These are phyloP conservation scores for Pluteus cervinus DNA, from an alignment of 768 basidiomycete species.

Conservation along the genomic window DNA sequence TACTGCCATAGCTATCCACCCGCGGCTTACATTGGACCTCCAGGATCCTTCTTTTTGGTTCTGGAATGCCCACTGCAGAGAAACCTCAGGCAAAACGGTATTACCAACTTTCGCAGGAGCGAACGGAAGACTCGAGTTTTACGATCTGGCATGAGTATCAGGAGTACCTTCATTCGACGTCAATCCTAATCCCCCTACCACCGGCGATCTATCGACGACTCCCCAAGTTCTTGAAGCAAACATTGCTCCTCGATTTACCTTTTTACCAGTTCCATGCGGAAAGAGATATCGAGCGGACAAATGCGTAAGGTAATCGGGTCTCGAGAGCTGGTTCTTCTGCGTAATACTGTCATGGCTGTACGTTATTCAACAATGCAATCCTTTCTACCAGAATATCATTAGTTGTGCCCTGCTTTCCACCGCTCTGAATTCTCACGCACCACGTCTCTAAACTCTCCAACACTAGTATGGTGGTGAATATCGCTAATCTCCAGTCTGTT, in stretches of 20 bases:
- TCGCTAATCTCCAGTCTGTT: too few relatives aligned
- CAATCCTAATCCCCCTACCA: constrained; percentile 57
- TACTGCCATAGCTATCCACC: not conserved
- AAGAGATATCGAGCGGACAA: too few relatives aligned
- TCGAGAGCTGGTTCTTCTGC: too few relatives aligned
- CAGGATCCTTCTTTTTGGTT: constrained; percentile 58
- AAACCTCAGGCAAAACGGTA: constrained; percentile 58
- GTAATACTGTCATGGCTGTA: too few relatives aligned
- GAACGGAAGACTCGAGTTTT: constrained; percentile 19
- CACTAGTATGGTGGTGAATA: too few relatives aligned
- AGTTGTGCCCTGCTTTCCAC: too few relatives aligned
- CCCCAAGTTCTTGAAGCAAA: constrained; percentile 46
- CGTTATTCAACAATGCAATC: too few relatives aligned
- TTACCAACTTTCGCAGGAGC: constrained; percentile 46
- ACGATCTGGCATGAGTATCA: constrained; percentile 46
- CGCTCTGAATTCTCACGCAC: too few relatives aligned
- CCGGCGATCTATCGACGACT: constrained; percentile 46
- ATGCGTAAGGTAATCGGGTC: too few relatives aligned
- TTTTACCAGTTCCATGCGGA: constrained; percentile 53
- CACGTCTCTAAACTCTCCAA: too few relatives aligned
- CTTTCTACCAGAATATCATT: too few relatives aligned
- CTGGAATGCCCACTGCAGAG: constrained; percentile 66
- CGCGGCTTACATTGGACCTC: not conserved
- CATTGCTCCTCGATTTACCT: constrained; percentile 55
- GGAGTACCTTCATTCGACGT: constrained; percentile 48